These are phyloP conservation scores for Syncephalastrum sp. DNA, from an alignment of 371 early-diverging fungal species.

Conservation along the genomic window DNA sequence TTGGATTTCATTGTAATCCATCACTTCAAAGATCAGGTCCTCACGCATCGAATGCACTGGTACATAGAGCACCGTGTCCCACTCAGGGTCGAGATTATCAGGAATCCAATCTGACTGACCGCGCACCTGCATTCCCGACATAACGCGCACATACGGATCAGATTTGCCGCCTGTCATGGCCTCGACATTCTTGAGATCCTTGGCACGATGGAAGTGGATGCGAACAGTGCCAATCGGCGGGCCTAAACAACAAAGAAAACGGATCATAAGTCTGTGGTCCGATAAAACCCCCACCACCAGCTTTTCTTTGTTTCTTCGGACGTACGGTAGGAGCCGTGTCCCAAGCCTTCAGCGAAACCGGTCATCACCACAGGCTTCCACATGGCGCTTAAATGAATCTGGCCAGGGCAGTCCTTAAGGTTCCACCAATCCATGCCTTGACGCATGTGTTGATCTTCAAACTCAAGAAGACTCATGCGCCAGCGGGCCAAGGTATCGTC, in stretches of 20 bases:
- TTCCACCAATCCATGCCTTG: conserved; percentile 54
- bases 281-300: background rate
- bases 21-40: conserved; percentile 70
- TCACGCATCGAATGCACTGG: conserved; percentile 72
- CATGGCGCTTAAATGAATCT: conserved; percentile 47
- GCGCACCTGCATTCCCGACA: conserved; percentile 59
- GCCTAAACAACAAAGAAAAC: conserved; percentile 13
- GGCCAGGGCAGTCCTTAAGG: conserved; percentile 46
- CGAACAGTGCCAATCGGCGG: conserved; percentile 84
- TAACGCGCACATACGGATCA: conserved; percentile 82
- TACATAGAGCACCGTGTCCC: conserved; percentile 79
- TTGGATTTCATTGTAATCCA: conserved; percentile 73
- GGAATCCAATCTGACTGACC: conserved; percentile 68
- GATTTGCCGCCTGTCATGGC: conserved; percentile 69
- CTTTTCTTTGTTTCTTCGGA: background rate
- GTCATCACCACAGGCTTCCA: conserved; percentile 64
- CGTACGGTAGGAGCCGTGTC: conserved; percentile 39
- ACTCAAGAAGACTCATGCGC: conserved; percentile 21
- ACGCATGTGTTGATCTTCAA: conserved; percentile 33
- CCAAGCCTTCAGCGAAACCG: conserved; percentile 40
- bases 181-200: conserved; percentile 74
- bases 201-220: conserved; percentile 72
- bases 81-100: conserved; percentile 79
- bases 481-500: conserved; percentile 34
- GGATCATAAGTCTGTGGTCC: background rate